A percentile compares a stretch with the other conserved stretches of the same genome.
Conservation (phyloP, 352 stramenopile genomes). For the Phytophthora syringae region DNA sequence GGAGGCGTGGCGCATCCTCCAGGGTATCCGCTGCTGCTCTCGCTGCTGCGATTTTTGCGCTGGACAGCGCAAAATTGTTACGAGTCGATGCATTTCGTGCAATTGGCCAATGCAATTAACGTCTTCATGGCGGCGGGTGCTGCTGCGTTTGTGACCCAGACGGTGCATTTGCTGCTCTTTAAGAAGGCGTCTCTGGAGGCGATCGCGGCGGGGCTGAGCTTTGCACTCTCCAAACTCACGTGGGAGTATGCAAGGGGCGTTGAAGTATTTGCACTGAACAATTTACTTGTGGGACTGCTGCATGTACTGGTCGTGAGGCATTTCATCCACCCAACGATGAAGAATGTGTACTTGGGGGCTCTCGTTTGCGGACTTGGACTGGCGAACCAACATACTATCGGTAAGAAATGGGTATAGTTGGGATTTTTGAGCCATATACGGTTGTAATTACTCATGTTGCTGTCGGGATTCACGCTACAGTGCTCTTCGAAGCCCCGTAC, state of each 20-base stretch:
- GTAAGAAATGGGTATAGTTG: constrained; percentile 19
- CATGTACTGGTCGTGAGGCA: constrained; percentile 61
- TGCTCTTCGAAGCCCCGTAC: constrained; percentile 90
- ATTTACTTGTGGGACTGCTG: constrained; percentile 83
- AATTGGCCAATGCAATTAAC: constrained; percentile 49
- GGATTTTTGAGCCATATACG: background rate
- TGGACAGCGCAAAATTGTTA: constrained; percentile 8
- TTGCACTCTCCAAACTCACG: constrained; percentile 86
- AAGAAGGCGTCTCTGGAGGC: constrained; percentile 32
- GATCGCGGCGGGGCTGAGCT: constrained; percentile 47
- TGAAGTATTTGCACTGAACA: constrained; percentile 95
- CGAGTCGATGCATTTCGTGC: constrained; percentile 30
- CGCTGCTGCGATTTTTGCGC: constrained; percentile 50
- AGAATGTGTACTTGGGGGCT: constrained; percentile 59
- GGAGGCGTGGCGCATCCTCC: constrained; percentile 92
- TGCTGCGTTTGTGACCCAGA: constrained; percentile 45
- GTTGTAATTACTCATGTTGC: background rate
- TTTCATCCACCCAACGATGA: constrained; percentile 18
- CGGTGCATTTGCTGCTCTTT: constrained; percentile 37
- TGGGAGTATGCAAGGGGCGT: constrained; percentile 91
- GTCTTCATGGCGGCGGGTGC: constrained; percentile 35
- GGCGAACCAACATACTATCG: constrained; percentile 94
- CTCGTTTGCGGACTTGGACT: constrained; percentile 90
- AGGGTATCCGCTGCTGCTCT: constrained; percentile 92
- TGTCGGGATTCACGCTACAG: constrained; percentile 22